Evolutionary conservation across 1,284 basidiomycete genomes (phyloP), one percentile per base, ranked within the genome.

Genomic region (Tilletiaria anomala): DNA sequence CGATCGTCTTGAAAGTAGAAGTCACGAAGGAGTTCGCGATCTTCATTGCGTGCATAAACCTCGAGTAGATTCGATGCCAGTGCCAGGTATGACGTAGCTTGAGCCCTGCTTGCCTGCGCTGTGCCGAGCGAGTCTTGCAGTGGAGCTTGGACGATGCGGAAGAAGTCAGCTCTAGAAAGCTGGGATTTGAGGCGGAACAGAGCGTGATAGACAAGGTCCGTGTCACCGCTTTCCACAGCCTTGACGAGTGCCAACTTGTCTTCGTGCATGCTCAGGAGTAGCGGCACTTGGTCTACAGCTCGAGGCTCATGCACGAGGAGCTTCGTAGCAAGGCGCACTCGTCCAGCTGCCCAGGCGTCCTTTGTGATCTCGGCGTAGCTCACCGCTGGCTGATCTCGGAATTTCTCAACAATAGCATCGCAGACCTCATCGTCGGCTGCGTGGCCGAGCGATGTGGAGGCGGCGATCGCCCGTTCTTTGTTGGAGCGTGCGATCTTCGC

Each of bases 1-100:
- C 91, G 75, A 68, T 99, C 93, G 61, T 99, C 93, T 39, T 91
- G 91, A 65, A 91, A 99, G 69, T 91, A 97, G 68, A 93, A 96
- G 66, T 99, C 88, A 14, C 84, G 75, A 11, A 96, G 72, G 75
- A 97, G 80, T 50, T 88, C 86, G 35, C 80, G 72, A 63, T 96
- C 86, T 32, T 57, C 47, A 37, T 53, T 48, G 18, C 44, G 50
- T 4, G 61, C 63, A 37, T 66, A 66, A n/a, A 44, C 41, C 32
- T 62, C 59, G 12, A 66, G 51, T 37, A 66, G 37, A 24, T 50
- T 47, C 11, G 54, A 48, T 12, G 63, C 60, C 2, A 66, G 43
- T 16, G 50, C 43, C 8, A 53, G 43, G 34, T 63, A 51, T 34
- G 17, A 23, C 21, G 24, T 53, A 11, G 37, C 21, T 35, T 40